Evolutionary conservation across 73 alveolate species (phyloP).

Genomic region (Paramecium octaurelia): DNA sequence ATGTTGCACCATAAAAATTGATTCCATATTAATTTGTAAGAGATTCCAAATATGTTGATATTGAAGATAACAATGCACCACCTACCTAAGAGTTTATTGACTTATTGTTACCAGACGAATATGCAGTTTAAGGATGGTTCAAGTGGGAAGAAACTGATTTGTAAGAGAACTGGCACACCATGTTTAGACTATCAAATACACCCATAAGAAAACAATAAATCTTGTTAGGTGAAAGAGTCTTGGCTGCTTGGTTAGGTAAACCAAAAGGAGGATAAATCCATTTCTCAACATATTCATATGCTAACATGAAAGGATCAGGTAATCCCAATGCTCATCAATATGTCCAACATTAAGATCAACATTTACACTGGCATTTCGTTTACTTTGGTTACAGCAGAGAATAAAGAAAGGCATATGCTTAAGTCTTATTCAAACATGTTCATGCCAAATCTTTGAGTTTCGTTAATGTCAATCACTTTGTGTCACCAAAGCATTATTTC

Average conservation of each 20-base stretch:
- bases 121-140: slow-evolving; percentile 45
- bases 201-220: slow-evolving; percentile 10
- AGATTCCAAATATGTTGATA: neutral
- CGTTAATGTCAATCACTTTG: neutral
- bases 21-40: neutral
- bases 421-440: slow-evolving; percentile 28
- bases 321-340: slow-evolving; percentile 18
- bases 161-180: slow-evolving; percentile 1
- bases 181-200: slow-evolving; percentile 18
- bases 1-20: neutral
- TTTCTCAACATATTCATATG: slow-evolving; percentile 34
- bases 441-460: slow-evolving; percentile 11
- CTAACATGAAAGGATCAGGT: slow-evolving; percentile 32
- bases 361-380: slow-evolving; percentile 24
- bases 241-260: slow-evolving; percentile 49
- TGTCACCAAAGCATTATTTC: slow-evolving; percentile 21
- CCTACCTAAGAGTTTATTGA: slow-evolving; percentile 8
- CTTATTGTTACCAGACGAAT: neutral
- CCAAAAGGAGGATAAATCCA: slow-evolving; percentile 26
- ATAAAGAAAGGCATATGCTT: slow-evolving; percentile 47
- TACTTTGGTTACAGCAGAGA: slow-evolving; percentile 32
- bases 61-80: neutral
- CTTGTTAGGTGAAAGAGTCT: slow-evolving; percentile 23
- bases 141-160: slow-evolving; percentile 1
- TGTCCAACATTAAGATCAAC: neutral